Base-by-base conservation (phyloP, 2,329 filamentous ascomycete genomes). In the Zasmidium cellare region DNA sequence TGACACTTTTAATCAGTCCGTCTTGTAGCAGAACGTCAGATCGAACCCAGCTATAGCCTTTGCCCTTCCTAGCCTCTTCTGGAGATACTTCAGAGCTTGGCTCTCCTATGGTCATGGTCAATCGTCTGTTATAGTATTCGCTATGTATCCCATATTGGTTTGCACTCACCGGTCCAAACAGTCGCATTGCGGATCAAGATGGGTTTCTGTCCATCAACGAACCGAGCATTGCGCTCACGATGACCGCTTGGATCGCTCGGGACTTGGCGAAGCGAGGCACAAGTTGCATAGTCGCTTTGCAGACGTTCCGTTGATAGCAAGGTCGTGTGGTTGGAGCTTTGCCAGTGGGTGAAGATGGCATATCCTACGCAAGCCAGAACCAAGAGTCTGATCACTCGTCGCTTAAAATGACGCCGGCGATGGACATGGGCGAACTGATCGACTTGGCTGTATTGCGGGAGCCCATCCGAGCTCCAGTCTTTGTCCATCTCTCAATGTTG, bases 131-230 rank as follows among this genome's bases (percentile, higher is more conserved):
- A n/a, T 18, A 9, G 35, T 6, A 6, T 16, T 3, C 16, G 35
- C 16, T 5, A 16, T 3, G 5, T n/a, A 28, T 28, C 23, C 14
- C n/a, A 50, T 9, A 50, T 18, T 14, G 35, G 3, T 14, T 41
- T 16, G 14, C 3, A 12, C 47, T 18, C 28, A 16, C 57, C 87
- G 2, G 83, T 77, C 87, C 86, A 89, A 19, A 89, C 78, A 1
- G 82, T 85, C 3, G 86, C 86, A 67, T 89, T 89, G 60, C 79
- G 82, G 63, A 89, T 87, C 44, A 89, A 77, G 0, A 84, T 84
- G 0, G 86, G 81, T 61, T 79, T 81, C 53, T 81, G 79, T 52
- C 84, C 84, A 2, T 83, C 77, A 46, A 87, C 71, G 67, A 83
- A 86, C 49, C 87, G 80, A 19, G 84, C 84, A 69, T 86, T 89